Conservation (phyloP, 345 rosid species). For the Salix exigua region DNA sequence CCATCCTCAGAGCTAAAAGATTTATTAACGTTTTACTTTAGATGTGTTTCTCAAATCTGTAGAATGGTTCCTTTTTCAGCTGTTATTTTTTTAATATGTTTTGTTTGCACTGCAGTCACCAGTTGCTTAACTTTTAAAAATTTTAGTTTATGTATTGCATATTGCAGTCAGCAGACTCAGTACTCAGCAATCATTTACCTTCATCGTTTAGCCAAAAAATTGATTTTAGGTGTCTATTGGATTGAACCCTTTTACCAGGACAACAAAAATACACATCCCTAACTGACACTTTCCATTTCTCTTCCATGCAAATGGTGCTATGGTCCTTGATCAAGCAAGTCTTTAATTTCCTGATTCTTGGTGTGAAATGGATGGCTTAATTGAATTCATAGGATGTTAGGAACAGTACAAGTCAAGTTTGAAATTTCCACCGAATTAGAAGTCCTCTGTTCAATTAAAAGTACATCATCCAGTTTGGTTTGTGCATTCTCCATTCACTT, state of each 20-base stretch:
- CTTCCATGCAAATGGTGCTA: neutral
- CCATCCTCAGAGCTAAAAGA: neutral
- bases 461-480: neutral
- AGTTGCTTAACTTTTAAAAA: neutral
- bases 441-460: neutral
- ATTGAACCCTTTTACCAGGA: neutral
- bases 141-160: neutral
- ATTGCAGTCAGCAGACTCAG: neutral
- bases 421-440: neutral
- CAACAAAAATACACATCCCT: neutral
- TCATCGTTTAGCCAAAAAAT: neutral
- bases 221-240: neutral
- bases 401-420: neutral
- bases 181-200: neutral
- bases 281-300: neutral
- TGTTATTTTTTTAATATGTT: neutral
- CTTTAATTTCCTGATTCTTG: neutral
- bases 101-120: neutral
- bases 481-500: neutral
- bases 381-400: neutral
- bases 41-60: neutral
- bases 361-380: neutral
- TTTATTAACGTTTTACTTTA: neutral
- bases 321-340: neutral
- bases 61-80: neutral